Base-by-base conservation (phyloP, 129 eudicot species). In the carrot (Daucus carota) region DNA sequence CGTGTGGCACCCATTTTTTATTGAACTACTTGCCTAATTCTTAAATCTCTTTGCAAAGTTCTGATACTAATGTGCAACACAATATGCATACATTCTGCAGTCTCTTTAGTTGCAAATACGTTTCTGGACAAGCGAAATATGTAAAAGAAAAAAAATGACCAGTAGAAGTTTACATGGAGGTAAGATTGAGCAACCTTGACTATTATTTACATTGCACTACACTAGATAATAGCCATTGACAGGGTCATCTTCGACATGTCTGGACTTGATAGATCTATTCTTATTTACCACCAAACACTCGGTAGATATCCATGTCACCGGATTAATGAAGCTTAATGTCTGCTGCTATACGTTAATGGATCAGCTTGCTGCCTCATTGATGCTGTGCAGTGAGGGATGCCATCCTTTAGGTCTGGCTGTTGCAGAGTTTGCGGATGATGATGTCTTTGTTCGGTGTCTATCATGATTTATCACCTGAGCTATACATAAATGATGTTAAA, bases 331-430 rank as follows among this genome's bases (percentile, higher is more conserved):
- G 45, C 41, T 32, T 13, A 33, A 34, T 43, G 7, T 31, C 5
- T 36, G 73, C 28, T 4, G n/a, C 29, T 32, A 34, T 10, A 1
- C 73, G n/a, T 34, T 18, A 70, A 40, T 26, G 13, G 43, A 29
- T 81, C 83, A 90, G 82, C 80, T 92, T 77, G 81, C 78, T 65
- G 92, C 80, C 80, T 93, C 98, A 2, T 88, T 86, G 47, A 93
- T 93, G 83, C 96, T 90, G 70, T 82, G 82, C 44, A 93, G 79
- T 71, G 91, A 83, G 26, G 96, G 98, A 72, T 90, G 98, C 98
- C 98, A 93, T 33, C 83, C 83, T 80, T 88, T 85, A 73, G 84
- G 43, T 81, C 73, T 87, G 8, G 78, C 75, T 22, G 74, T 43
- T 71, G 78, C 81, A 9, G 82, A 54, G 24, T 79, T 81, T 73